Base-by-base conservation (phyloP, 495 filamentous ascomycete genomes). In the Trichocladium antarcticum region DNA sequence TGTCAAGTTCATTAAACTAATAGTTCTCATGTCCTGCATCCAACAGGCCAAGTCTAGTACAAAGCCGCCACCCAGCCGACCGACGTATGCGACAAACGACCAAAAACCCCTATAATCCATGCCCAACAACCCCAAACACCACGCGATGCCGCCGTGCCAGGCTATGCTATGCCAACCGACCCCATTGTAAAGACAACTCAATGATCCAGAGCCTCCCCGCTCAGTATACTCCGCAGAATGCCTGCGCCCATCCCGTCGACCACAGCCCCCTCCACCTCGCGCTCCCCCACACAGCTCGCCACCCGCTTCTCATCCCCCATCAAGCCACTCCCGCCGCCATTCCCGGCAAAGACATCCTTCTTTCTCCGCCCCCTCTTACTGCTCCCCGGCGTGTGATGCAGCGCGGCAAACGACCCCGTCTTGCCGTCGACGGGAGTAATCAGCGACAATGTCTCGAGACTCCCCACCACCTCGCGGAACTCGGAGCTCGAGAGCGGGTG, bases 391-490 rank as follows among this genome's bases (percentile, higher is more conserved):
- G 68, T 73, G 3, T 37, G 17, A n/a, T 12, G 73, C 28, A 75
- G 63, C 39, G 67, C 68, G 17, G 75, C 66, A 39, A 79, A 78
- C 39, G 77, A 80, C 17, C 82, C 81, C 29, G 74, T 81, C 49
- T 81, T 78, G 36, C 80, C 80, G 49, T 86, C 85, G 28, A 88
- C 86, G 28, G 81, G 80, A n/a, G 80, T 77, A 12, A 94, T 74
- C 12, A 96, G 65, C 1, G 84, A 85, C 54, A 93, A 65, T 0
- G 87, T 87, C 66, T 97, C 92, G 24, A 98, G 67, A 40, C 83
- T 89, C 9, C 81, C 79, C n/a, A 98, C 69, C 3, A 99, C 88
- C 63, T 97, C 93, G 39, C 88, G 77, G 62, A 99, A 97, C 63
- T 99, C 92, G 2, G 84, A 89, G 22, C 74, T 78, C 3, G 85